Base-by-base conservation (phyloP, 177 flowering plant genomes). In the Telopea speciosissima region DNA sequence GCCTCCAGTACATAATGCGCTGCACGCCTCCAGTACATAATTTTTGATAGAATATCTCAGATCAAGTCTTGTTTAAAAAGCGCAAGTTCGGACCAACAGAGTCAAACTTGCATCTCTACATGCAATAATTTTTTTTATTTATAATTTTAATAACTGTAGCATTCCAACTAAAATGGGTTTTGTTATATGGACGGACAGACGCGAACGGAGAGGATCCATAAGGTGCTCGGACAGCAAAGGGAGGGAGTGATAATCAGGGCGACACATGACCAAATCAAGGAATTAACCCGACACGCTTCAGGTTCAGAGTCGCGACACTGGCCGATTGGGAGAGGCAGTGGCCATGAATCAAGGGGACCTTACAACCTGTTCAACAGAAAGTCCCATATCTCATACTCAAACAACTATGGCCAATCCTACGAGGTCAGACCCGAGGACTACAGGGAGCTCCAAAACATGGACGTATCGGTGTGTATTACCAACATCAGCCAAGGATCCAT, bases 401-500 rank as follows among this genome's bases (percentile, higher is more conserved):
- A 88, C 74, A 45, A 81, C n/a, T 74, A 67, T 26, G 91, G 91
- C 7, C 71, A 71, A 31, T 75, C 83, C 54, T 69, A 33, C 49
- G 81, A 79, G 52, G 84, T 71, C 19, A 56, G 63, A 24, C 22
- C 73, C 8, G 22, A 70, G 0, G 79, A 81, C 3, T 75, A 1
- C 78, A 44, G 62, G 49, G 75, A 69, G 60, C 86, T 88, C 0
- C 16, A 63, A 42, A 80, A 80, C 59, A 70, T 82, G 11, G 70
- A 83, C 49, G 26, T 83, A 24, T 61, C 63, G 6, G 75, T 87
- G 58, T 66, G 85, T 22, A 79, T 76, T 31, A 74, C 79, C 67
- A 85, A 85, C 79, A 80, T 86, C 68, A 78, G 82, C 70, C 65
- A 88, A 86, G 88, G 88, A 16, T 70, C 78, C 0, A 86, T 88